phyloP scores from a whole-genome alignment of 2,329 filamentous ascomycete genomes.

The Penicillium griseofulvum region DNA sequence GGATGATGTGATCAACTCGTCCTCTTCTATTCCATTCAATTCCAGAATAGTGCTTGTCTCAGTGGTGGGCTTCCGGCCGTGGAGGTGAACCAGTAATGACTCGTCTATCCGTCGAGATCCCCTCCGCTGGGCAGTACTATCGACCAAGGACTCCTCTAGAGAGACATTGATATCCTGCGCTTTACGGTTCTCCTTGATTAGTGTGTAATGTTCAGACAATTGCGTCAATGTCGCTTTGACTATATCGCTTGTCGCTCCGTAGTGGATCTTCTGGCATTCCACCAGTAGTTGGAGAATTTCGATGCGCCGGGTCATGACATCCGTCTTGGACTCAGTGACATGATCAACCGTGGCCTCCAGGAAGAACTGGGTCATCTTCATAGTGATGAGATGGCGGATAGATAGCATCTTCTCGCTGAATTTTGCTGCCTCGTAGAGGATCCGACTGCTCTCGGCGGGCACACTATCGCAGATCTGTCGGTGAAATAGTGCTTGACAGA shows the following conservation, averaged over 20 bases:
- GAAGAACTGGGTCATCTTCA: conserved; percentile 48
- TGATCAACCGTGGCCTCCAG: conserved; percentile 44
- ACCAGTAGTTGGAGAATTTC: conserved; percentile 50
- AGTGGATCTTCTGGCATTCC: conserved; percentile 49
- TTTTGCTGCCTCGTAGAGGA: conserved; percentile 47
- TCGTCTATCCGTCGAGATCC: conserved; percentile 20
- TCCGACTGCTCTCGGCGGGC: conserved; percentile 29
- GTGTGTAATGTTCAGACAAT: conserved; percentile 50
- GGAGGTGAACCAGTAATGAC: conserved; percentile 32
- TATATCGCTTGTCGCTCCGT: conserved; percentile 47
- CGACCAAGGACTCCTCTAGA: background rate
- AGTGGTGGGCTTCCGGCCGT: conserved; percentile 20
- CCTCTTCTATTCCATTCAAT: conserved; percentile 40
- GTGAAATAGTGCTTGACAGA: conserved; percentile 48
- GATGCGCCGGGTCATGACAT: conserved; percentile 41
- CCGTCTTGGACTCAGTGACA: conserved; percentile 28
- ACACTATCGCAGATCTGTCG: conserved; percentile 31
- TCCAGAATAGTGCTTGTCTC: conserved; percentile 18
- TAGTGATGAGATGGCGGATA: conserved; percentile 45
- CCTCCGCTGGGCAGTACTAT: conserved; percentile 33
- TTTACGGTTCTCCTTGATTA: conserved; percentile 49
- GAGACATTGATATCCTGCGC: conserved; percentile 20
- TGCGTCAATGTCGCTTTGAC: conserved; percentile 46
- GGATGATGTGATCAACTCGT: conserved; percentile 36
- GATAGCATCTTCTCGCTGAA: conserved; percentile 41